phyloP scores from a whole-genome alignment of 306 rosid genomes.

The Quercus rubra region DNA sequence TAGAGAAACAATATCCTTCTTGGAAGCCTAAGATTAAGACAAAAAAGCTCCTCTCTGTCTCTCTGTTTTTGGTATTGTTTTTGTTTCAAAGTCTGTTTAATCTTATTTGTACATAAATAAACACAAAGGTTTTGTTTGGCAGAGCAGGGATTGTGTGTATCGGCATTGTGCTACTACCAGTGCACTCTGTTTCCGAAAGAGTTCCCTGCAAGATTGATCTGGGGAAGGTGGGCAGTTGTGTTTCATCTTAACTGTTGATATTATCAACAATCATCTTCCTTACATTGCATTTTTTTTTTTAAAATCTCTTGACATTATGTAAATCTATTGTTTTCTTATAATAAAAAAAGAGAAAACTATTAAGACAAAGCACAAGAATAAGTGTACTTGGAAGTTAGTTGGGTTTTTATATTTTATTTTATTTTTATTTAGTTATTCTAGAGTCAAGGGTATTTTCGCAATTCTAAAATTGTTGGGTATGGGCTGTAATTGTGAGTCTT shows the following conservation, averaged over 20 bases:
- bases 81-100: no score
- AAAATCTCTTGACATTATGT: neutral
- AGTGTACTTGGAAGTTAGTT: no score
- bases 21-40: no score
- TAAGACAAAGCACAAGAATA: no score
- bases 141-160: slow-evolving; percentile 79
- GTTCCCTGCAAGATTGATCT: slow-evolving; percentile 50
- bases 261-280: slow-evolving; percentile 76
- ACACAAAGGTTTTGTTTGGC: neutral
- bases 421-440: no score
- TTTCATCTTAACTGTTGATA: slow-evolving; percentile 35
- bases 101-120: neutral
- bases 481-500: no score
- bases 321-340: no score
- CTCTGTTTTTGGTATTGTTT: neutral
- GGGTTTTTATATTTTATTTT: no score
- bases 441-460: no score
- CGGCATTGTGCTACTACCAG: slow-evolving; percentile 48
- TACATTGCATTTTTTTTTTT: slow-evolving; percentile 8
- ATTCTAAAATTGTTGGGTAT: no score
- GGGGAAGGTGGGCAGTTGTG: slow-evolving; percentile 85
- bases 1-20: no score
- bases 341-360: no score
- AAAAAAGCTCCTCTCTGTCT: neutral
- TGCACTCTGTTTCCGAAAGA: slow-evolving; percentile 68